Evolutionary conservation across 306 rosid genomes (phyloP).

Genomic region (Rosa rugosa): DNA sequence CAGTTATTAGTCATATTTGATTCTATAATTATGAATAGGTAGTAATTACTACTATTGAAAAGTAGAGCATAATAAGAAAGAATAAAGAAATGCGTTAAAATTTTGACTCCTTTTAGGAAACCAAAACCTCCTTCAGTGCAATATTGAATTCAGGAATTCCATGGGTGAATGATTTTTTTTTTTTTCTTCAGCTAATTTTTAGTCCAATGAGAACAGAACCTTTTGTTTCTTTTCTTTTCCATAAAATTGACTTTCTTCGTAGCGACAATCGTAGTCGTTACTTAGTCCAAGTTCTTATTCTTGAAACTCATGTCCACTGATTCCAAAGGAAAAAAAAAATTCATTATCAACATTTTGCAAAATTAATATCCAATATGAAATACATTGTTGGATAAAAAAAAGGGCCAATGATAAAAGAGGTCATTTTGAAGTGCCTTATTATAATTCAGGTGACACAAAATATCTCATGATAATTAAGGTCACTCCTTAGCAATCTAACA

Average conservation of each 20-base stretch:
- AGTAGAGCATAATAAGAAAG: constrained; percentile 10
- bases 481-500: no score
- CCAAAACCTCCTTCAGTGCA: constrained; percentile 34
- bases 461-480: no score
- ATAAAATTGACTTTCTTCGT: neutral
- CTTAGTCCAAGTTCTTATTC: neutral
- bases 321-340: neutral
- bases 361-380: neutral
- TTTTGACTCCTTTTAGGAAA: constrained; percentile 49
- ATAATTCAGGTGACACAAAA: no score
- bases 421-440: no score
- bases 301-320: neutral
- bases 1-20: constrained; percentile 12
- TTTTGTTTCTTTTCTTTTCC: neutral
- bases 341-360: neutral
- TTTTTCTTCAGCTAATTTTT: neutral
- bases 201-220: no score
- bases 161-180: neutral
- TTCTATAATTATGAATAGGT: constrained; percentile 7
- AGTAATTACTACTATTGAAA: constrained; percentile 8
- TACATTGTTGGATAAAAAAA: neutral
- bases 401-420: no score
- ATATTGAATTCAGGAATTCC: constrained; percentile 28
- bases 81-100: constrained; percentile 48
- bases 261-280: neutral